These are phyloP conservation scores for Colletotrichum limetticola DNA, from an alignment of 2,329 filamentous ascomycete species.

Conservation along the genomic window DNA sequence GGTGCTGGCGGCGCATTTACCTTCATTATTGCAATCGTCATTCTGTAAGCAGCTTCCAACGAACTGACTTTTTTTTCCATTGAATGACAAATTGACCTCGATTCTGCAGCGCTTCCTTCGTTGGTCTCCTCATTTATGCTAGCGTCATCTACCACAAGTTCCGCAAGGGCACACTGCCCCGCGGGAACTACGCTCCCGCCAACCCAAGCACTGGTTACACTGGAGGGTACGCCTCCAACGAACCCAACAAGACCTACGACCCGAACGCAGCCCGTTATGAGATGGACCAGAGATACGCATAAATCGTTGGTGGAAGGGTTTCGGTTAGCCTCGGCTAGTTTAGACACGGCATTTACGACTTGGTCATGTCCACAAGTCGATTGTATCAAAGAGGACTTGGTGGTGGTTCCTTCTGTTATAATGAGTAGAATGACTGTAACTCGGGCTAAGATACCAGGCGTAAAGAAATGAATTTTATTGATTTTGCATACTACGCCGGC, in stretches of 20 bases:
- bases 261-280: neutral
- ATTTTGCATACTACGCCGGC: neutral
- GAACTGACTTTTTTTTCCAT: neutral
- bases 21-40: conserved; percentile 39
- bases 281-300: conserved; percentile 11
- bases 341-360: neutral
- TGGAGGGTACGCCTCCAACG: neutral
- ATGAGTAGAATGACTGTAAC: neutral
- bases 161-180: conserved; percentile 29
- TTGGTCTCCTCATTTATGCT: conserved; percentile 47
- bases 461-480: neutral
- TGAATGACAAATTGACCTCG: neutral
- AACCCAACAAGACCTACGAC: neutral
- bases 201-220: conserved; percentile 15
- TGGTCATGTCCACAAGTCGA: neutral
- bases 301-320: neutral
- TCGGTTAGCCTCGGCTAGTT: no score
- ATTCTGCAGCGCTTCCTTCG: conserved; percentile 42
- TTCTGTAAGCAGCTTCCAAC: conserved; percentile 40
- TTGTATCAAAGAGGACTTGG: neutral
- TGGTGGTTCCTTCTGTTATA: neutral
- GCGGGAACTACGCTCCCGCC: conserved; percentile 11
- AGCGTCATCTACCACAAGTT: conserved; percentile 42
- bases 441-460: neutral
- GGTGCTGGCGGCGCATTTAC: conserved; percentile 27